These are phyloP conservation scores for Epichloe bromicola DNA, from an alignment of 2,329 filamentous ascomycete species.

Conservation along the genomic window DNA sequence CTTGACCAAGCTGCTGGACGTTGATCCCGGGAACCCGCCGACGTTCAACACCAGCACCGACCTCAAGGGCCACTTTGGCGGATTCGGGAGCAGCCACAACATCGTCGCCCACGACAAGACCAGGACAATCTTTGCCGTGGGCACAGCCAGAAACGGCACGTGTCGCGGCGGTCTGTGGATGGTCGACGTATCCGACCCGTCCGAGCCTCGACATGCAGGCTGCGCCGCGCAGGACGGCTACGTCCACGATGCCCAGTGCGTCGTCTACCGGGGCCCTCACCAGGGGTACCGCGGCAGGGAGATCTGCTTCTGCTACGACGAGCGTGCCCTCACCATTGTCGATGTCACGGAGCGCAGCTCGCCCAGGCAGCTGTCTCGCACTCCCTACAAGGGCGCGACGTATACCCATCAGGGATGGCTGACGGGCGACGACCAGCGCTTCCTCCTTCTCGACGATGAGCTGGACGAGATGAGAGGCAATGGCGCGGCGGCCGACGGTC, in stretches of 20 bases:
- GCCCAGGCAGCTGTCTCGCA: slow-evolving; percentile 34
- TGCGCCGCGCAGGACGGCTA: slow-evolving; percentile 37
- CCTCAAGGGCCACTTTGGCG: no score
- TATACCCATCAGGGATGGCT: slow-evolving; percentile 45
- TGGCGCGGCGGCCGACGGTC: slow-evolving; percentile 22
- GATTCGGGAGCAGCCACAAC: no score
- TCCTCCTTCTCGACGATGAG: slow-evolving; percentile 34
- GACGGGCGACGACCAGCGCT: slow-evolving; percentile 27
- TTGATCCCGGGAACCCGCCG: no score
- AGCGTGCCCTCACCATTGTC: slow-evolving; percentile 18
- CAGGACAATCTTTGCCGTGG: no score
- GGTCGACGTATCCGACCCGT: slow-evolving; percentile 39
- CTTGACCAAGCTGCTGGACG: no score
- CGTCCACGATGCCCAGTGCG: slow-evolving; percentile 39
- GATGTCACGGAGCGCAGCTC: slow-evolving; percentile 35
- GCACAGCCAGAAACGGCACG: no score
- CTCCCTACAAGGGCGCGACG: slow-evolving; percentile 37
- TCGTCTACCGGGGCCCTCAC: slow-evolving; percentile 38
- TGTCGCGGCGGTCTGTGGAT: slow-evolving; percentile 23
- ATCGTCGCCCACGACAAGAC: no score
- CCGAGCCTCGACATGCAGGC: slow-evolving; percentile 35
- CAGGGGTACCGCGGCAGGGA: slow-evolving; percentile 25
- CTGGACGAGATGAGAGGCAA: slow-evolving; percentile 31
- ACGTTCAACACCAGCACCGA: no score
- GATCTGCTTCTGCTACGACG: slow-evolving; percentile 16